A percentile compares a stretch with the other conserved stretches of the same genome.
Evolutionary conservation across 352 stramenopile species (phyloP).

Genomic region (Phytopythium sindhum): DNA sequence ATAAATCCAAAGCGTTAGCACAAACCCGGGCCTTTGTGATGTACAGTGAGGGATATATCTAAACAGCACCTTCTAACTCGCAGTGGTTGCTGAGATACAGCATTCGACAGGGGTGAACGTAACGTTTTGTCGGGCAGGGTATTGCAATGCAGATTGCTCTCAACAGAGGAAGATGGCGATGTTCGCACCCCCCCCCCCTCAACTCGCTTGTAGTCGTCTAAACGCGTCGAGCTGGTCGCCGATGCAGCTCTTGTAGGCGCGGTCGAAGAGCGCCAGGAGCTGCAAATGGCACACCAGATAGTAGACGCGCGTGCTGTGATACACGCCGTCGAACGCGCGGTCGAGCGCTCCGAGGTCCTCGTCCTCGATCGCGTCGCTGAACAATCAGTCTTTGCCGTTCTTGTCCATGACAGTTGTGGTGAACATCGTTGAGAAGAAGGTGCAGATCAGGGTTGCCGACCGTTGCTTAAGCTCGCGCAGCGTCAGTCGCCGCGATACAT

Average conservation of each 20-base stretch:
- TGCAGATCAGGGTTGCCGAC: background rate
- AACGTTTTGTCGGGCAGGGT: too few relatives aligned
- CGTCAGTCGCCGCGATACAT: background rate
- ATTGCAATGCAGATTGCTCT: too few relatives aligned
- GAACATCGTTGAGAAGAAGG: background rate
- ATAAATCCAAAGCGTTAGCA: too few relatives aligned
- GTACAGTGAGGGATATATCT: too few relatives aligned
- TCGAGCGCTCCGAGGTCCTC: background rate
- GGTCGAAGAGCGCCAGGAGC: slow-evolving; percentile 1
- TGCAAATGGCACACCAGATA: background rate
- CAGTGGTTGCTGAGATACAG: too few relatives aligned
- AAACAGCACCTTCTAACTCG: too few relatives aligned
- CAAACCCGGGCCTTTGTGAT: too few relatives aligned
- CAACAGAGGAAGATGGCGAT: too few relatives aligned
- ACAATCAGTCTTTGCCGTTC: background rate
- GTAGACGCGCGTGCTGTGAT: background rate
- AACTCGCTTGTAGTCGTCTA: background rate
- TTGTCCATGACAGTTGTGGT: background rate
- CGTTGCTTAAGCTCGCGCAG: background rate
- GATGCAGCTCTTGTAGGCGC: background rate
- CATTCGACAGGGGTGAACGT: too few relatives aligned
- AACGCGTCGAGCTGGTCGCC: background rate
- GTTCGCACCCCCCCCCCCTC: background rate
- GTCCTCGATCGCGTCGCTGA: slow-evolving; percentile 1
- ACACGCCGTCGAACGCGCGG: background rate